Conservation (phyloP, 2,329 filamentous ascomycete genomes). For the Chaetothyriales sp. region DNA sequence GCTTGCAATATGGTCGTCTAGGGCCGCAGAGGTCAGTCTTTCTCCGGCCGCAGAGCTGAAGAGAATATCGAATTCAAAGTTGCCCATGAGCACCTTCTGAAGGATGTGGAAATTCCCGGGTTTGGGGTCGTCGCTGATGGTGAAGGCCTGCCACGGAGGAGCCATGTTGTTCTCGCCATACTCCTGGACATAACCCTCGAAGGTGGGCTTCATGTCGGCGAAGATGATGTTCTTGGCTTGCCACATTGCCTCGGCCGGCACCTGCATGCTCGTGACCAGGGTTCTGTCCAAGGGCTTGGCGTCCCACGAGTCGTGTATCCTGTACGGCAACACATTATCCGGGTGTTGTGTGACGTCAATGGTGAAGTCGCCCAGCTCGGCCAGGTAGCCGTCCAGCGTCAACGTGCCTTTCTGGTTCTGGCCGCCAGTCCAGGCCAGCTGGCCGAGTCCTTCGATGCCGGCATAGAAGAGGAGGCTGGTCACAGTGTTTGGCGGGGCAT, state of each 20-base stretch:
- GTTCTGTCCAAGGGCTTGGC: constrained; percentile 64
- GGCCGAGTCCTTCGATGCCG: constrained; percentile 61
- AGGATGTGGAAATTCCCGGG: constrained; percentile 72
- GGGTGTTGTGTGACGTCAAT: constrained; percentile 61
- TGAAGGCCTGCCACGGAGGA: constrained; percentile 75
- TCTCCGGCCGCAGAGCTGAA: constrained; percentile 66
- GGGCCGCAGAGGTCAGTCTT: constrained; percentile 44
- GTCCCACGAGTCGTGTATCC: constrained; percentile 50
- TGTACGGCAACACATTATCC: constrained; percentile 46
- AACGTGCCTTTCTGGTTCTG: constrained; percentile 49
- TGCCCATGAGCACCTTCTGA: constrained; percentile 79
- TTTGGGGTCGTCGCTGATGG: constrained; percentile 54
- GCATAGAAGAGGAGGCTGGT: constrained; percentile 74
- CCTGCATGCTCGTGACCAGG: constrained; percentile 55
- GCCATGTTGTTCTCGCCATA: constrained; percentile 55
- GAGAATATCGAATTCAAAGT: constrained; percentile 84
- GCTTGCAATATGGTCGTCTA: constrained; percentile 56
- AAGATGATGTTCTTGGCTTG: constrained; percentile 62
- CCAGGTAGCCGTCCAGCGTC: constrained; percentile 54
- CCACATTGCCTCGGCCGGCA: constrained; percentile 62
- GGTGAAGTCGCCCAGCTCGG: constrained; percentile 64
- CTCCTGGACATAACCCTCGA: constrained; percentile 45
- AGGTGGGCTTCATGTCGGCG: constrained; percentile 47
- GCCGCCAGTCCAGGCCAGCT: constrained; percentile 46
- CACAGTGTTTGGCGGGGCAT: constrained; percentile 52